These are phyloP conservation scores for Ilyonectria mors-panacis DNA, from an alignment of 2,329 filamentous ascomycete genomes.

Conservation along the genomic window DNA sequence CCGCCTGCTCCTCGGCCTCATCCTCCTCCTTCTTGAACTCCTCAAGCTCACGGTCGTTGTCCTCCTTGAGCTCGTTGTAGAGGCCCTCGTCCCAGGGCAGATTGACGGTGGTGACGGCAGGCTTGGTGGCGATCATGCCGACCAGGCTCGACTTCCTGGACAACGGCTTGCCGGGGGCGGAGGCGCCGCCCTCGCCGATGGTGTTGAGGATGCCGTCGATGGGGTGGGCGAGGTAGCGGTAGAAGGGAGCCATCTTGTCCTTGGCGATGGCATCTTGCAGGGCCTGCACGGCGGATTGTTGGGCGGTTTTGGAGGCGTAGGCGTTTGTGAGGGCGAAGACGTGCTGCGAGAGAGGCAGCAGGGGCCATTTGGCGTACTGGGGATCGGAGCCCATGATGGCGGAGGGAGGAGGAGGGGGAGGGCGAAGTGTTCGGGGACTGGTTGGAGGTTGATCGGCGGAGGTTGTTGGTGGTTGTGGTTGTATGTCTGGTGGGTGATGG, in stretches of 20 bases:
- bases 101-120: constrained; percentile 73
- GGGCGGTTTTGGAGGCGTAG: constrained; percentile 75
- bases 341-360: constrained; percentile 85
- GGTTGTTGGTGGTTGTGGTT: constrained; percentile 4
- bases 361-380: constrained; percentile 88
- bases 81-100: constrained; percentile 93
- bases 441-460: not conserved
- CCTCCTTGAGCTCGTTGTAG: constrained; percentile 82
- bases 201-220: constrained; percentile 86
- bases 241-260: constrained; percentile 90
- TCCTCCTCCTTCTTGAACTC: constrained; percentile 89
- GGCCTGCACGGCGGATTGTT: constrained; percentile 80
- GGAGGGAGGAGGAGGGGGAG: constrained; percentile 36
- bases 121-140: constrained; percentile 82
- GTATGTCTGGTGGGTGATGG: constrained; percentile 39
- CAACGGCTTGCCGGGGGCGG: constrained; percentile 69
- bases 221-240: constrained; percentile 87
- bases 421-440: constrained; percentile 13
- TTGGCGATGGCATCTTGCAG: constrained; percentile 87
- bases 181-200: constrained; percentile 73
- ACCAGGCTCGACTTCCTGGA: constrained; percentile 79
- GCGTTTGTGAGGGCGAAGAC: constrained; percentile 90
- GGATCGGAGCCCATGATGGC: constrained; percentile 82
- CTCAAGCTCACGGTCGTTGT: constrained; percentile 85
- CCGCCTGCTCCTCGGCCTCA: constrained; percentile 94